Base-by-base conservation (phyloP, 108 stramenopile species). In the Tribonema minus region DNA sequence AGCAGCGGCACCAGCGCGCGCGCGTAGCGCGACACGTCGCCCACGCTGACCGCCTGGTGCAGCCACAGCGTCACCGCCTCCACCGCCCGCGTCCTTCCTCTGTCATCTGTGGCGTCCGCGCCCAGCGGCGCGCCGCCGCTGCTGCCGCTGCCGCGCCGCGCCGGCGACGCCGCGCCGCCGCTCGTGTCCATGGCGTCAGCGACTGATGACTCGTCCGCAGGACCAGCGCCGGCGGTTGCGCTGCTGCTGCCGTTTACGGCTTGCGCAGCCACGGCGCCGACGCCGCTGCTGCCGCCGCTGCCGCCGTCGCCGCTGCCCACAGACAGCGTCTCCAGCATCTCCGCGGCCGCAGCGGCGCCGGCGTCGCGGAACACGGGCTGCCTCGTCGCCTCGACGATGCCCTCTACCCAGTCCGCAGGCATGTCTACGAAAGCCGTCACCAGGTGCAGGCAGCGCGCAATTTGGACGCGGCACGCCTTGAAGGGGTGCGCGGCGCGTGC, bases 391-490 rank as follows among this genome's bases (percentile, higher is more conserved):
- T n/a, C 46, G 20, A 54, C 46, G 20, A 20, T 20, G 46, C 46
- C 46, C 20, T 54, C 15, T 54, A 54, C 9, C 46, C 31, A 25
- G 26, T 38, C 37, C 66, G 23, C 3, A 6, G 29, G 29, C 12
- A 38, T 20, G 15, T 31, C 37, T 67, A 3, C 66, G 31, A 31
- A 67, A 25, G 23, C 35, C 26, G 12, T 20, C 5, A 67, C 15
- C 15, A 67, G 37, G 31, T 25, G 26, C 29, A 67, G 66, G 31
- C 37, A 82, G 61, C 63, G 58, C 28, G 81, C 81, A n/a, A 82
- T 72, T 70, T 82, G 64, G 3, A 61, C 64, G 15, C 81, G 41
- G 68, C 79, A 80, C 28, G 58, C 64, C 72, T 82, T 82, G 70
- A 67, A 72, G 20, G 81, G 81, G 81, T 82, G 81, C 7, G 36